phyloP scores from a whole-genome alignment of 2,329 filamentous ascomycete genomes.

The Stagonosporopsis vannaccii region DNA sequence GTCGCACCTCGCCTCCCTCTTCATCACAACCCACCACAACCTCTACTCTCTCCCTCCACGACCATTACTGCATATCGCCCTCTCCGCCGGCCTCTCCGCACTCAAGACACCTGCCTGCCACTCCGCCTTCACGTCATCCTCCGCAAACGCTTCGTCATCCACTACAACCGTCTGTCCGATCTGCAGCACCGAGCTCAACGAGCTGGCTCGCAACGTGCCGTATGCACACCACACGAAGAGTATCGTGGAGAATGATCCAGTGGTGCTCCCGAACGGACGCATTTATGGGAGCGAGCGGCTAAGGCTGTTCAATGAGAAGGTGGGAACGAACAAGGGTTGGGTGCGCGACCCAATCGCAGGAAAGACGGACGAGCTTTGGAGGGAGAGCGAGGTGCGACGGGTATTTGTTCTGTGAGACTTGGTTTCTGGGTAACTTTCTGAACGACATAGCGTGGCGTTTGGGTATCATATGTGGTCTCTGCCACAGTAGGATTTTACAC shows the following conservation, averaged over 20 bases:
- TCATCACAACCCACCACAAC: slow-evolving; percentile 84
- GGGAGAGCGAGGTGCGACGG: slow-evolving; percentile 72
- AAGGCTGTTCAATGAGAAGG: slow-evolving; percentile 78
- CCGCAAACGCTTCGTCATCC: slow-evolving; percentile 63
- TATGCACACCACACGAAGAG: slow-evolving; percentile 97
- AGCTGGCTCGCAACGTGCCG: slow-evolving; percentile 84
- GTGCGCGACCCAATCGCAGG: slow-evolving; percentile 77
- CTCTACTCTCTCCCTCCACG: slow-evolving; percentile 82
- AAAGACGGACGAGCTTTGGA: slow-evolving; percentile 61
- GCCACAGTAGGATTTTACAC: neutral
- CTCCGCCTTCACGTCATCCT: slow-evolving; percentile 66
- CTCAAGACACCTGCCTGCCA: slow-evolving; percentile 96
- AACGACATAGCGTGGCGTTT: slow-evolving; percentile 2
- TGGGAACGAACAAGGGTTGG: slow-evolving; percentile 70
- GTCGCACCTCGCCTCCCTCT: slow-evolving; percentile 77
- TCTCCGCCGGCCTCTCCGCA: slow-evolving; percentile 89
- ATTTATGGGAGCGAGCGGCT: slow-evolving; percentile 82
- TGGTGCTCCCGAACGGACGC: slow-evolving; percentile 85
- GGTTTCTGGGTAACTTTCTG: neutral
- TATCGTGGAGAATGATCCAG: slow-evolving; percentile 84
- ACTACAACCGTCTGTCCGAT: slow-evolving; percentile 86
- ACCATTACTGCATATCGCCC: slow-evolving; percentile 87
- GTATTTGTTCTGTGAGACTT: slow-evolving; percentile 78
- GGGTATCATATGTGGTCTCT: slow-evolving; percentile 3
- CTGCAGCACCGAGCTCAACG: slow-evolving; percentile 93